A percentile compares a stretch with the other conserved stretches of the same genome.
phyloP scores from a whole-genome alignment of 768 basidiomycete genomes.

The Russula sp. region DNA sequence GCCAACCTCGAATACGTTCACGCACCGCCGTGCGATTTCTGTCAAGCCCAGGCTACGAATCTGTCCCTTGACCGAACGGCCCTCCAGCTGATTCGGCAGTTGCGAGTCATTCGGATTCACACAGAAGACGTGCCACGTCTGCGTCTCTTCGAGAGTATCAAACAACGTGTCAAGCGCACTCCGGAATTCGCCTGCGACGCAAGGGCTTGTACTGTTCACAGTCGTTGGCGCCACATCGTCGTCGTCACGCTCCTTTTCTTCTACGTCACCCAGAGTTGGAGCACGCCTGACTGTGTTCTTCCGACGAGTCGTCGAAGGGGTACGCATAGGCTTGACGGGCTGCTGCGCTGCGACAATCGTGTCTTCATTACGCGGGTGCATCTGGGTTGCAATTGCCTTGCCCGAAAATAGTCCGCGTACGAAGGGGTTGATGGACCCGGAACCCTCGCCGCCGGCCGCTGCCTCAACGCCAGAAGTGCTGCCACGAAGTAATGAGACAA shows the following conservation, averaged over 20 bases:
- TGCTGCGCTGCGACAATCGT: conserved; percentile 95
- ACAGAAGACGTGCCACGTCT: conserved; percentile 89
- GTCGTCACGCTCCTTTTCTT: conserved; percentile 47
- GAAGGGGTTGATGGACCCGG: conserved; percentile 85
- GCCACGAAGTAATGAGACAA: conserved; percentile 82
- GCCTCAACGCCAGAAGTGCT: conserved; percentile 28
- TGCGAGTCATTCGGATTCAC: conserved; percentile 94
- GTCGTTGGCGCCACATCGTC: conserved; percentile 27
- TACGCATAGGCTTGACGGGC: conserved; percentile 88
- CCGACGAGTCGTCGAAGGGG: conserved; percentile 82
- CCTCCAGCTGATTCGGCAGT: conserved; percentile 89
- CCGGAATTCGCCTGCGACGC: conserved; percentile 85
- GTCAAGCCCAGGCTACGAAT: conserved; percentile 73
- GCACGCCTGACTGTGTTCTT: conserved; percentile 66
- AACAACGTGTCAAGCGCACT: conserved; percentile 80
- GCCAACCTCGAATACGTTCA: conserved; percentile 70
- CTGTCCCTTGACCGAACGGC: conserved; percentile 86
- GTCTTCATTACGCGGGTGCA: conserved; percentile 87
- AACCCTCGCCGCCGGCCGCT: conserved; percentile 49
- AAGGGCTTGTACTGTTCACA: conserved; percentile 41
- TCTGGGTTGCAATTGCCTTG: conserved; percentile 87
- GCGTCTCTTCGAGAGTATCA: conserved; percentile 81
- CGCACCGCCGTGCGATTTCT: conserved; percentile 64
- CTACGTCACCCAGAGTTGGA: conserved; percentile 38
- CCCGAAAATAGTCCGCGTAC: conserved; percentile 83